These are phyloP conservation scores for Yamadazyma takamatsuzukensis DNA, from an alignment of 805 yeast genomes.

Conservation along the genomic window DNA sequence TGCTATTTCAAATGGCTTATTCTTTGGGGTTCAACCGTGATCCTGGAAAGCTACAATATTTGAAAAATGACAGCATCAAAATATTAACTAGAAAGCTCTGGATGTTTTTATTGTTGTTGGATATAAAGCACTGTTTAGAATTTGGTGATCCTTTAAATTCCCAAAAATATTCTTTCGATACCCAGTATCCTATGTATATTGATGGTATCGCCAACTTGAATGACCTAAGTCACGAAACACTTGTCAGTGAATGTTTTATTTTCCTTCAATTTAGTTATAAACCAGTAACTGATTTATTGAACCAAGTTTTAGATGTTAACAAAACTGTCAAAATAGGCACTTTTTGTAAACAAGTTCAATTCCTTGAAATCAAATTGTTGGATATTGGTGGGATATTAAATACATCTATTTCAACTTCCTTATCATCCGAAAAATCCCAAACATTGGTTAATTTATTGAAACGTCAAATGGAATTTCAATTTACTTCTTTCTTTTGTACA, in stretches of 20 bases:
- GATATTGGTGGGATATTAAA: constrained; percentile 22
- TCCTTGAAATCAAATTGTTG: constrained; percentile 3
- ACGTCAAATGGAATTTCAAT: constrained; percentile 18
- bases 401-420: constrained; percentile 15
- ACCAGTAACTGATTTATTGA: constrained; percentile 10
- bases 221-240: constrained; percentile 34
- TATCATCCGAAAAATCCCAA: constrained; percentile 27
- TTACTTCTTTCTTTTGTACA: constrained; percentile 23
- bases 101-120: constrained; percentile 27
- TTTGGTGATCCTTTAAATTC: constrained; percentile 33
- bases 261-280: constrained; percentile 25
- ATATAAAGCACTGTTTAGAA: constrained; percentile 23
- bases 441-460: constrained; percentile 10
- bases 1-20: constrained; percentile 64
- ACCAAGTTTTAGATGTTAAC: constrained; percentile 9
- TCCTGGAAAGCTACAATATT: constrained; percentile 38
- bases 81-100: constrained; percentile 36
- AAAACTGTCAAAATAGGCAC: constrained; percentile 3
- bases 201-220: constrained; percentile 33
- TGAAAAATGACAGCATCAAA: constrained; percentile 17
- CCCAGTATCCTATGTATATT: constrained; percentile 22
- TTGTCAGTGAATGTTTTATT: constrained; percentile 26
- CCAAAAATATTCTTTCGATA: constrained; percentile 26
- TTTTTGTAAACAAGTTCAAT: constrained; percentile 5
- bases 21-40: constrained; percentile 67